Evolutionary conservation across 2,329 filamentous ascomycete species (phyloP).

Genomic region (Escovopsis sp.): DNA sequence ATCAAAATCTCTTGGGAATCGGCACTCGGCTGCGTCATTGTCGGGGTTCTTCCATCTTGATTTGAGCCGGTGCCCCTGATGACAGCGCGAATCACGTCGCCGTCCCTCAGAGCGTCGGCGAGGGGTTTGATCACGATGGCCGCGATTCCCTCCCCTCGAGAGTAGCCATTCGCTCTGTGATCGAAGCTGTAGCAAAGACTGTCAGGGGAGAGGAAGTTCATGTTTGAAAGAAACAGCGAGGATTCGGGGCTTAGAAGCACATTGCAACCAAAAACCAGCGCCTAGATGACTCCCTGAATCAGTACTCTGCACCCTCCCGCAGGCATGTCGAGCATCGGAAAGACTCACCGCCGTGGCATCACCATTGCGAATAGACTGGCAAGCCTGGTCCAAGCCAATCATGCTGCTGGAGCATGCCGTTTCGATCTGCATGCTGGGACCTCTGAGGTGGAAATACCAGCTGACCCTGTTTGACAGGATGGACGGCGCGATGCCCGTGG

Average conservation of each 20-base stretch:
- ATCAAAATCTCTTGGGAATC: background rate
- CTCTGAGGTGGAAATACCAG: slow-evolving; percentile 31
- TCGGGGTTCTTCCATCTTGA: background rate
- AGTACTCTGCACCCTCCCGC: background rate
- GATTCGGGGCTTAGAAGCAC: slow-evolving; percentile 8
- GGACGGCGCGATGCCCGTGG: slow-evolving; percentile 26
- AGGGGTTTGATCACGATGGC: background rate
- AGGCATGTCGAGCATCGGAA: background rate
- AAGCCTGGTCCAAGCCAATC: slow-evolving; percentile 24
- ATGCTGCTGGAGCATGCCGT: slow-evolving; percentile 35
- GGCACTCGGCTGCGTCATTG: background rate
- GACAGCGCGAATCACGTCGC: background rate
- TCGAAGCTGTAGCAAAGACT: slow-evolving; percentile 7
- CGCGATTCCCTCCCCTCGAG: slow-evolving; percentile 16
- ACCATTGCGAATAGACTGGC: slow-evolving; percentile 19
- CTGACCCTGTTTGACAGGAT: slow-evolving; percentile 30
- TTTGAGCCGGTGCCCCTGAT: background rate
- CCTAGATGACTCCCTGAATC: slow-evolving; percentile 15
- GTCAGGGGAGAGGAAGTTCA: slow-evolving; percentile 3
- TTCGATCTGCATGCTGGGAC: slow-evolving; percentile 33
- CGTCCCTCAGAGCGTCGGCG: background rate
- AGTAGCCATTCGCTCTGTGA: slow-evolving; percentile 23
- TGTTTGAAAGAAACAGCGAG: slow-evolving; percentile 6
- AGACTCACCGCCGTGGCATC: slow-evolving; percentile 13
- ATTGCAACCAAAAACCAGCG: slow-evolving; percentile 9